Evolutionary conservation across 768 basidiomycete species (phyloP), one percentile per base, ranked within the genome.

Genomic region (Lentinus brumalis): DNA sequence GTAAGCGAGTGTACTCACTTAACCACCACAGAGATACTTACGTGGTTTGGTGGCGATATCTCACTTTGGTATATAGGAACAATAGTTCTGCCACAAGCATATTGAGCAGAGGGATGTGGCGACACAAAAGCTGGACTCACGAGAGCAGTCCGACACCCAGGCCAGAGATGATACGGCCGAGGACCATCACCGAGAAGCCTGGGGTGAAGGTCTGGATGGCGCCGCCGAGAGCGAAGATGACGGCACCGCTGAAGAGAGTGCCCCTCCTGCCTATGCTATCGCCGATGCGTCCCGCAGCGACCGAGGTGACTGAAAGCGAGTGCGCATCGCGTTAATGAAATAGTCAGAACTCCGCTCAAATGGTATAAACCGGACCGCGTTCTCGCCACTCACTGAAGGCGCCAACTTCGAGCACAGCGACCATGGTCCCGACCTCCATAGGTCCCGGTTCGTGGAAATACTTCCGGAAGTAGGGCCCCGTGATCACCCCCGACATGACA

Each of bases 61-160:
- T 98, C 96, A 67, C 92, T 94, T 78, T 97, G 92, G 73, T 94
- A 96, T 59, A 95, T 94, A 14, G 93, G 94, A 31, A 95, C 93
- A 61, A 95, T 94, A n/a, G 93, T 95, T 45, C 93, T 94, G 66
- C 56, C 18, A 10, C 14, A 35, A 50, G 64, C 11, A 73, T 59
- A 35, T 50, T 41, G 44, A 45, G 44, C 51, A 40, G 41, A 4
- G 15, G 7, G 12, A 9, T 5, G 31, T 11, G 4, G 32, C 1
- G 30, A 16, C 9, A 40, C 9, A 41, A 50, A 53, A 32, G 61
- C 58, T 35, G 49, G 15, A 81, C 89, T 68, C 70, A 94, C 91
- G 90, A 92, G 56, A 96, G 75, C 62, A 96, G 79, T 8, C 95
- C 95, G 15, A 97, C 95, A 15, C 95, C 95, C 69, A 91, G 92